Percentiles rank a stretch among this genome's conserved stretches.
Evolutionary conservation across 140 eudicot genomes (phyloP).

Genomic region (Flaveria floridana): DNA sequence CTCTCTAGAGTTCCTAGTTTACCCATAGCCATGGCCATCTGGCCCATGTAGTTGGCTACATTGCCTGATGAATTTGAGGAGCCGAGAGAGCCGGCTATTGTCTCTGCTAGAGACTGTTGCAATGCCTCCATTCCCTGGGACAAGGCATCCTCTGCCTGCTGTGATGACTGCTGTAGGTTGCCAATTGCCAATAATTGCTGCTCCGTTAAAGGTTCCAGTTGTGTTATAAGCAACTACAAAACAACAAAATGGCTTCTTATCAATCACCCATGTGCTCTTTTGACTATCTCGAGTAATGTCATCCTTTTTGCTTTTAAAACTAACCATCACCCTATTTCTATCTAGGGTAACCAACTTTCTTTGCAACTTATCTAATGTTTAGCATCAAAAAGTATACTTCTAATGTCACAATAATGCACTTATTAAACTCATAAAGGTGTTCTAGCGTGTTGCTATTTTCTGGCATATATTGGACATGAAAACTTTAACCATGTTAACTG

Average conservation of each 20-base stretch:
- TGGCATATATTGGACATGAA: no score
- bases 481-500: no score
- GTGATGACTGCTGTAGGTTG: conserved; percentile 60
- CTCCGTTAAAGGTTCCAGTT: conserved; percentile 69
- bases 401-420: no score
- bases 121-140: conserved; percentile 60
- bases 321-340: no score
- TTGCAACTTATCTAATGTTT: no score
- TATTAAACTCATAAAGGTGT: no score
- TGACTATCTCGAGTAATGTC: not conserved
- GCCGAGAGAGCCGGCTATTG: conserved; percentile 59
- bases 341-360: no score
- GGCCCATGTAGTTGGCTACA: conserved; percentile 79
- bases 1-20: conserved; percentile 68
- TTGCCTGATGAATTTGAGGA: conserved; percentile 53
- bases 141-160: conserved; percentile 57
- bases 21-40: conserved; percentile 85
- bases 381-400: no score
- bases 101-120: conserved; percentile 55
- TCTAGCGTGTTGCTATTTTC: no score
- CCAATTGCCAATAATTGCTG: conserved; percentile 58
- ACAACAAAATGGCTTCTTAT: not conserved
- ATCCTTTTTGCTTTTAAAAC: not conserved
- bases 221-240: conserved; percentile 61
- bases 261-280: not conserved